These are phyloP conservation scores for Saccharomycopsis babjevae DNA, from an alignment of 805 yeast genomes.

Conservation along the genomic window DNA sequence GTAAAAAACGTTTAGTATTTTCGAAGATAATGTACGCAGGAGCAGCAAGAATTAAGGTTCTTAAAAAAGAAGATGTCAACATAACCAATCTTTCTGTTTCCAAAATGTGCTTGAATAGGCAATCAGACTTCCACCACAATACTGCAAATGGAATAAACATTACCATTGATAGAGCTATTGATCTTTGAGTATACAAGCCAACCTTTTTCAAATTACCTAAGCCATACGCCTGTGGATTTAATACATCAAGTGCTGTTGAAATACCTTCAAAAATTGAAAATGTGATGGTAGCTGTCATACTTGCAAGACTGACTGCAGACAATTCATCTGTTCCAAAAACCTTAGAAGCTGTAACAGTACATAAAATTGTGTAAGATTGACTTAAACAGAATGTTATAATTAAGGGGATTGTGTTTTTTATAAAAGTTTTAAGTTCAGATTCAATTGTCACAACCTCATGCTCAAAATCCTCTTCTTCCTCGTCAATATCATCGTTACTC, in stretches of 20 bases:
- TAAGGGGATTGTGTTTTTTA: conserved; percentile 36
- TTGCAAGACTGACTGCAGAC: conserved; percentile 75
- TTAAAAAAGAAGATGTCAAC: conserved; percentile 49
- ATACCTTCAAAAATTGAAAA: conserved; percentile 75
- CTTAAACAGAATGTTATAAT: conserved; percentile 51
- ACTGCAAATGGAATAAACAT: conserved; percentile 41
- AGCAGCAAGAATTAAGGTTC: conserved; percentile 53
- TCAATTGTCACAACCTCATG: conserved; percentile 28
- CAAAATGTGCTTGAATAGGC: conserved; percentile 31
- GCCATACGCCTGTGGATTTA: conserved; percentile 81
- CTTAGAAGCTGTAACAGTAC: conserved; percentile 77
- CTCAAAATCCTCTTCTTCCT: conserved; percentile 22
- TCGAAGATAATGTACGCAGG: conserved; percentile 77
- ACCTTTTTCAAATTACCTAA: conserved; percentile 61
- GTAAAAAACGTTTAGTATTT: conserved; percentile 69
- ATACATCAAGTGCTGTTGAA: conserved; percentile 71
- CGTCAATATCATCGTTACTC: background rate
- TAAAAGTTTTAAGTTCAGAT: conserved; percentile 28
- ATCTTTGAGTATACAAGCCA: conserved; percentile 65
- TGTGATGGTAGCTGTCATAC: conserved; percentile 76
- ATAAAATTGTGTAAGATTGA: conserved; percentile 66
- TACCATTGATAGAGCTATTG: conserved; percentile 50
- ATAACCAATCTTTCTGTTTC: conserved; percentile 48
- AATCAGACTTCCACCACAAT: conserved; percentile 57
- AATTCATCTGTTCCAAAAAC: conserved; percentile 61